Conservation (phyloP, 345 rosid species). For the Syzygium aromaticum region DNA sequence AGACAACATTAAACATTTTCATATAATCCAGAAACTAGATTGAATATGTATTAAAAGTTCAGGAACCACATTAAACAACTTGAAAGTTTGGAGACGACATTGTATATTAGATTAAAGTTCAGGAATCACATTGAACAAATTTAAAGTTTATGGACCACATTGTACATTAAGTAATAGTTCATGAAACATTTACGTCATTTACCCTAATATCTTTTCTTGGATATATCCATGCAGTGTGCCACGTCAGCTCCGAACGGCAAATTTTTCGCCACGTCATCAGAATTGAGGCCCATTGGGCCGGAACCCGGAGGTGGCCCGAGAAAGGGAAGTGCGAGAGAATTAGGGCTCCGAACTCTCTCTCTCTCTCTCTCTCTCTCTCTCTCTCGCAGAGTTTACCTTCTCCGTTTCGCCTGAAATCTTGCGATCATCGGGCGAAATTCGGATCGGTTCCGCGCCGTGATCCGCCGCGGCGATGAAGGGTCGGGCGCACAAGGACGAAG, state of each 20-base stretch:
- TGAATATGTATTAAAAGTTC: no score
- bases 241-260: neutral
- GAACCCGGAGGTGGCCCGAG: neutral
- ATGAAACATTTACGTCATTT: no score
- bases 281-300: neutral
- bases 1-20: no score
- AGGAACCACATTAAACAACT: no score
- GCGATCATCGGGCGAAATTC: neutral
- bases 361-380: neutral
- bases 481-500: conserved; percentile 1
- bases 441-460: neutral
- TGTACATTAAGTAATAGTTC: no score
- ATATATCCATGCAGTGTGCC: neutral
- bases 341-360: neutral
- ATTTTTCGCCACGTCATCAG: neutral
- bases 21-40: no score
- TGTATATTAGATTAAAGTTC: no score
- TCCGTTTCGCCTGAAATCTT: neutral
- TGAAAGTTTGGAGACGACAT: no score
- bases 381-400: neutral
- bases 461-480: conserved; percentile 24
- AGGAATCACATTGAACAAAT: no score
- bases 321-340: neutral
- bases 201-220: neutral
- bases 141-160: no score